Evolutionary conservation across 176 grass and related monocot species (phyloP), one percentile per base, ranked within the genome.

Genomic region (Oropetium thomaeum): DNA sequence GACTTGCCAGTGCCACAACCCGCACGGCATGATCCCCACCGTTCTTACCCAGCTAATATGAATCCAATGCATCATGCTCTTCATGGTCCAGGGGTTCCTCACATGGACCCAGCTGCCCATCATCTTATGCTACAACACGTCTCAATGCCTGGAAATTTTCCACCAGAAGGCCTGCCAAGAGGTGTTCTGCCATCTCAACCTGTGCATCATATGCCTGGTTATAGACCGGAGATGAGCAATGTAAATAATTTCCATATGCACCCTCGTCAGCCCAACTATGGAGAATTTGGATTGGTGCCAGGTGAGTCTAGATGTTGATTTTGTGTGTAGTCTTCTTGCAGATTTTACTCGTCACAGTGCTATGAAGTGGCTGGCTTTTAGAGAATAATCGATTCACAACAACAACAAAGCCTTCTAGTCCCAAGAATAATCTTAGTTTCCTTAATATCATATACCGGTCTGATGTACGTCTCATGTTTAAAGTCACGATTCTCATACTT

Each of bases 201-300:
- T 63, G 52, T 81, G 57, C 92, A 86, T 92, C 85, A 84, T 48
- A 45, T 88, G 80, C 59, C 87, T 74, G 81, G 86, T 80, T 89
- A 81, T 78, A 60, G 87, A 68, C 87, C 89, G 79, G 89, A 99
- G 87, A 84, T 87, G 75, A 62, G 75, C 71, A 89, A 92, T 84
- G 79, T 92, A 78, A 84, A 91, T 86, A 96, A 86, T 82, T 84
- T 92, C 67, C 71, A 78, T 70, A 75, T 90, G 77, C 96, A 92
- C 80, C 84, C 84, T 65, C 83, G 73, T 62, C 92, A 86, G 57
- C 87, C 92, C 71, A 84, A 73, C 69, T 85, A 83, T 83, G 91
- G 88, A 58, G 83, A 87, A 62, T 79, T 88, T 70, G 90, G 90
- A 73, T 76, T 89, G 67, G 77, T 92, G 59, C 76, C 91, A 90